Percentiles rank a stretch among this genome's conserved stretches.
phyloP scores from a whole-genome alignment of 148 eudicot genomes.

The Chenopodium berlandieri region DNA sequence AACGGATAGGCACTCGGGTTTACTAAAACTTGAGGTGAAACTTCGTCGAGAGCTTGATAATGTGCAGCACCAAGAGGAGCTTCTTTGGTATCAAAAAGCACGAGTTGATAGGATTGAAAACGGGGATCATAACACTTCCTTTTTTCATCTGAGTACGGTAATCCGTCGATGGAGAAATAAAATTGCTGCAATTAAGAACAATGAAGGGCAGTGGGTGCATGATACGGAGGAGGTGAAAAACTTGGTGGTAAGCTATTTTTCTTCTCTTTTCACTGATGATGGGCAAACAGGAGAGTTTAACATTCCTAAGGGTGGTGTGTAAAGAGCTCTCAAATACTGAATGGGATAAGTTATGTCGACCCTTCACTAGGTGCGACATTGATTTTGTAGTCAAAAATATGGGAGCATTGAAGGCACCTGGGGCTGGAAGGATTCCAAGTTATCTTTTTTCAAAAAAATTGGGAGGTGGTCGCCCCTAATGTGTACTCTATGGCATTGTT shows the following conservation, averaged over 20 bases:
- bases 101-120: neutral
- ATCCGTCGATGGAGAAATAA: neutral
- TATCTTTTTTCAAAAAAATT: neutral
- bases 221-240: neutral
- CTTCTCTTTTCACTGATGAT: neutral
- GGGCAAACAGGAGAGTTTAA: rapidly evolving
- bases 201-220: neutral
- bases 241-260: neutral
- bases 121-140: neutral
- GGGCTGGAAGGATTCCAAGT: neutral
- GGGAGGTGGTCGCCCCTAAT: neutral
- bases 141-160: neutral
- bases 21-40: too few species aligned
- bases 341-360: neutral
- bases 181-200: neutral
- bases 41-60: neutral
- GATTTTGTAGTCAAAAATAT: neutral
- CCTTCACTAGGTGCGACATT: neutral
- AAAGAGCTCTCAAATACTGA: neutral
- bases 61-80: neutral
- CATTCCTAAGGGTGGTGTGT: neutral
- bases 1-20: too few species aligned
- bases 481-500: neutral
- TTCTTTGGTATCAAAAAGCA: neutral
- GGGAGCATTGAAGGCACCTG: neutral